Percentiles rank a stretch among this genome's conserved stretches.
phyloP scores from a whole-genome alignment of 208 protist species.

The Leptomonas pyrrhocoris region DNA sequence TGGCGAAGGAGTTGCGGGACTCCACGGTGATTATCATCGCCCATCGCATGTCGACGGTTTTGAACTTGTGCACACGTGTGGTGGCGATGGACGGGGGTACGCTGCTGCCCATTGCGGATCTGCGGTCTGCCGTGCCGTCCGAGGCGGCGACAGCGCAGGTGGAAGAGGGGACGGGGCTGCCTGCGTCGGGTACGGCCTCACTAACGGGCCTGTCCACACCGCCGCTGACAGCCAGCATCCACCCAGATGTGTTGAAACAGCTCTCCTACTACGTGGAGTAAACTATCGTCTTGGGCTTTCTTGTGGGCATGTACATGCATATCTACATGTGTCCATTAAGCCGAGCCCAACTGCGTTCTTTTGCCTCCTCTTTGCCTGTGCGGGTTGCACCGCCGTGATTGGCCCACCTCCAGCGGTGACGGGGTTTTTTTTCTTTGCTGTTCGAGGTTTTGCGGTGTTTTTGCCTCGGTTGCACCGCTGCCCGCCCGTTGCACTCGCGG shows the following conservation, averaged over 20 bases:
- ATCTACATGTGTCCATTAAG: too few relatives aligned
- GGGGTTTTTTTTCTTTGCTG: too few relatives aligned
- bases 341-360: too few relatives aligned
- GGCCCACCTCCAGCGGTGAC: too few relatives aligned
- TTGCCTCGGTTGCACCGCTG: too few relatives aligned
- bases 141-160: slow-evolving; percentile 1
- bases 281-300: not conserved
- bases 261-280: slow-evolving; percentile 34
- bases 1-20: slow-evolving; percentile 82
- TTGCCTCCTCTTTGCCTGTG: not conserved
- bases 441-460: too few relatives aligned
- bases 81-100: slow-evolving; percentile 65
- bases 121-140: slow-evolving; percentile 6
- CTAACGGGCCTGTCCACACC: not conserved
- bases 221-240: not conserved
- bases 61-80: slow-evolving; percentile 85
- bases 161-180: not conserved
- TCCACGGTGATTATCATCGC: slow-evolving; percentile 96
- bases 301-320: too few relatives aligned
- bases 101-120: slow-evolving; percentile 35
- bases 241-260: slow-evolving; percentile 21
- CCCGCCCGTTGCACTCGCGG: too few relatives aligned
- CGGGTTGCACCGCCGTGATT: too few relatives aligned
- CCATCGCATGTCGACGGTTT: slow-evolving; percentile 93
- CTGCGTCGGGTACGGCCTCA: not conserved